Base-by-base conservation (phyloP, 345 rosid species). In the Camelina sativa region DNA sequence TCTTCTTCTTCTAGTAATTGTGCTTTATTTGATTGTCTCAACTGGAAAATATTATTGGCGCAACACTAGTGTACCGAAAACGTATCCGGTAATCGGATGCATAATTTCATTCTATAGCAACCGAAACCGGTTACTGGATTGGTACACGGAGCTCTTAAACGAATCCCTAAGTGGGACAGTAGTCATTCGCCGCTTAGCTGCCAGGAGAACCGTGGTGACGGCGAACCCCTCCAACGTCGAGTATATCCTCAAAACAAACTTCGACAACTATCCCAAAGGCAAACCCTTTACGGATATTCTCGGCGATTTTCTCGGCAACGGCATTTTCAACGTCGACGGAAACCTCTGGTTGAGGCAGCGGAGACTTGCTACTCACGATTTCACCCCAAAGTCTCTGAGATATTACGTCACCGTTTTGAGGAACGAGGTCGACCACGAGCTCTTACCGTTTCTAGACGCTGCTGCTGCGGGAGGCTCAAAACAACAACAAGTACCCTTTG, bases 181-280 rank as follows among this genome's bases (percentile, higher is more conserved):
- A 11, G 83, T 85, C 11, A 81, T 92, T n/a, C 13, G 73, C 28
- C 86, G 95, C 37, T 80, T 87, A 0, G 96, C 91, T 10, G 89
- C 89, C 7, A 77, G 81, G 17, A 64, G 87, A 65, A 90, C 96
- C 13, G 50, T 90, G 37, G 88, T 92, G 46, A 92, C 96, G 2
- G 96, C 93, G 11, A 90, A 90, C 72, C 89, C 89, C 0, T 69
- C 77, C 22, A 92, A 92, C 76, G 98, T 92, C 0, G 87, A 87
- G 84, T 83, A 92, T 72, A 80, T 92, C 30, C 96, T 92, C 65
- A 87, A 82, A 67, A 88, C 93, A 35, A 92, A 90, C 85, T 92
- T 92, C 80, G 82, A 67, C 57, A 92, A 92, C 84, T 92, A 80
- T 81, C 98, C 98, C 1, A 92, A 90, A 67, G 98, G 96, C 51